Evolutionary conservation across 2,329 filamentous ascomycete genomes (phyloP), one percentile per base, ranked within the genome.

Genomic region (Nothophoma quercina): DNA sequence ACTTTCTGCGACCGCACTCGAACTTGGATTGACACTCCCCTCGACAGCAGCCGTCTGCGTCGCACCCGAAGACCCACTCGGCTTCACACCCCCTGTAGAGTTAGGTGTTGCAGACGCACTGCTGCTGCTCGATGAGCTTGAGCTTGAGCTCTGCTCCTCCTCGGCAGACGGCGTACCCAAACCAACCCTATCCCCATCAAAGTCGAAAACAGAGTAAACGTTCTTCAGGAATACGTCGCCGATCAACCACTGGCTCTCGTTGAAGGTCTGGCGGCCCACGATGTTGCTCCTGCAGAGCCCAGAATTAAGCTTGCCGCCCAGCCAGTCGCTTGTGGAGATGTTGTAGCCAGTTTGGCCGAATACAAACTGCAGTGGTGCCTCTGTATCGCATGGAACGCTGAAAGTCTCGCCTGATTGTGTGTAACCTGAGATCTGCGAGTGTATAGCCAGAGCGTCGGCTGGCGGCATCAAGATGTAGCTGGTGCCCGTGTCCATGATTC

Each of bases 211-310:
- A 1, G 85, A 81, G 69, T 96, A 96, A 13, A 96, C 91, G 63
- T 96, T 96, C 78, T 96, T 96, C 56, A 96, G 76, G 64, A 96
- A 96, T 1, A 88, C 85, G 60, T 92, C 91, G 2, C 92, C 92
- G 1, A 96, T 75, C n/a, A 96, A 79, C 91, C 91, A 96, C 22
- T 86, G 75, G 26, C 77, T 69, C 64, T 63, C 80, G 1, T 80
- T 75, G 38, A 91, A 86, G 12, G 90, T 85, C 68, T 88, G 83
- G 21, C 85, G 81, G 1, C 88, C 89, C 45, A 91, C 87, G 28
- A 96, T 84, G 63, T 90, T 92, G 70, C 89, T 93, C 15, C 84
- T 62, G 58, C 83, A 86, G 13, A 70, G 68, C 2, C 69, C 68
- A 1, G 63, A 60, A 7, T 71, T 64, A 1, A 67, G 39, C 3